Evolutionary conservation across 2,329 filamentous ascomycete species (phyloP), one percentile per base, ranked within the genome.

Genomic region (Harringtonia lauricola): DNA sequence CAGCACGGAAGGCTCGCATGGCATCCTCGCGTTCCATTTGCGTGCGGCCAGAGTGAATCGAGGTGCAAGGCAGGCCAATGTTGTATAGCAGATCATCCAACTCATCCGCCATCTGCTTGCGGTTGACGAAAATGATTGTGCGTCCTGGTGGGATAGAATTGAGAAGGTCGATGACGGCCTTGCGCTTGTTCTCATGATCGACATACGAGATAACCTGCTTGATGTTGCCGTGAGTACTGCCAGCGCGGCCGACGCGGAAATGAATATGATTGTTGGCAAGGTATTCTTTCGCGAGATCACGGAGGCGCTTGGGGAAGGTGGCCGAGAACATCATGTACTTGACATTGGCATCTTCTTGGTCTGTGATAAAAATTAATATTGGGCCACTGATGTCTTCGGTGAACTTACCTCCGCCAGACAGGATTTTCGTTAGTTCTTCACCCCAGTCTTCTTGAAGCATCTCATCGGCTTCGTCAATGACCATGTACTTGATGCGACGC

Each of bases 381-480:
- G n/a, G n/a, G 9, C 1, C 15, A 3, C n/a, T 7, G 13, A 17
- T 6, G 9, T 1, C n/a, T 31, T 18, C 13, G 3, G 33, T 22
- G 29, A n/a, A 66, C 77, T 65, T 74, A 89, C 88, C 86, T 56
- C 84, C 84, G 48, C 87, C 88, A 40, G 71, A 70, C 61, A 96
- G 79, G 47, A 96, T 83, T 55, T 77, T 79, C 36, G 72, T 71
- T 47, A 96, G 72, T 4, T 89, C 79, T 0, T 79, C 71, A 33
- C 82, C 74, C 86, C 92, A 96, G 54, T 89, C 85, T 2, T 69
- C 58, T 1, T 82, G 71, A 0, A 98, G 73, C 71, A 98, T 81
- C 66, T 98, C 90, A 57, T 98, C 92, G 1, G 92, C 92, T 59
- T 98, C 92, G 47, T 96, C 92, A 49, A 98, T 81, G 51, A 96